Evolutionary conservation across 1,284 basidiomycete species (phyloP).

Genomic region (Garcileccinum viscosum): DNA sequence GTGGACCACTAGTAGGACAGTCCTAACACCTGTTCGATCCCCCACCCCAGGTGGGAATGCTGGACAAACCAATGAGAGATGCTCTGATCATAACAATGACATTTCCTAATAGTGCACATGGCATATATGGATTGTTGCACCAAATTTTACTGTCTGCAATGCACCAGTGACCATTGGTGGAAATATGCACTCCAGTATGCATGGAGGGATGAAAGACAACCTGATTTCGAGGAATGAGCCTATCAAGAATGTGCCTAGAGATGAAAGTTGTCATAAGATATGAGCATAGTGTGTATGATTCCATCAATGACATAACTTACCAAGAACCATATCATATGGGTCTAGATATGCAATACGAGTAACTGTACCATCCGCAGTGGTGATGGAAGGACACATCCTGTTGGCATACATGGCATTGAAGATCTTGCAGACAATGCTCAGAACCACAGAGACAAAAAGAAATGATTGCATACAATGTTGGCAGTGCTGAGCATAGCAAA

Average conservation of each 20-base stretch:
- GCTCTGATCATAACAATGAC: conserved; percentile 82
- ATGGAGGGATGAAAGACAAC: conserved; percentile 75
- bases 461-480: conserved; percentile 54
- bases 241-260: conserved; percentile 73
- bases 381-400: conserved; percentile 75
- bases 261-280: not conserved
- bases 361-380: conserved; percentile 62
- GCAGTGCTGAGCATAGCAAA: conserved; percentile 84
- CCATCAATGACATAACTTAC: conserved; percentile 39
- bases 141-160: conserved; percentile 12
- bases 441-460: conserved; percentile 27
- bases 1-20: conserved; percentile 68
- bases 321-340: conserved; percentile 79
- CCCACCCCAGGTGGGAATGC: conserved; percentile 84
- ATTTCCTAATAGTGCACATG: conserved; percentile 50
- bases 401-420: conserved; percentile 81
- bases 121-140: not conserved
- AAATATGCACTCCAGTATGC: conserved; percentile 71
- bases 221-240: conserved; percentile 84
- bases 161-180: conserved; percentile 81
- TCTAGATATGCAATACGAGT: conserved; percentile 75
- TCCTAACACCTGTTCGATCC: conserved; percentile 73
- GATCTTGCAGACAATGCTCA: conserved; percentile 52
- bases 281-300: not conserved
- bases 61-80: conserved; percentile 75